Evolutionary conservation across 306 rosid genomes (phyloP), one percentile per base, ranked within the genome.

Genomic region (Leucaena leucocephala): DNA sequence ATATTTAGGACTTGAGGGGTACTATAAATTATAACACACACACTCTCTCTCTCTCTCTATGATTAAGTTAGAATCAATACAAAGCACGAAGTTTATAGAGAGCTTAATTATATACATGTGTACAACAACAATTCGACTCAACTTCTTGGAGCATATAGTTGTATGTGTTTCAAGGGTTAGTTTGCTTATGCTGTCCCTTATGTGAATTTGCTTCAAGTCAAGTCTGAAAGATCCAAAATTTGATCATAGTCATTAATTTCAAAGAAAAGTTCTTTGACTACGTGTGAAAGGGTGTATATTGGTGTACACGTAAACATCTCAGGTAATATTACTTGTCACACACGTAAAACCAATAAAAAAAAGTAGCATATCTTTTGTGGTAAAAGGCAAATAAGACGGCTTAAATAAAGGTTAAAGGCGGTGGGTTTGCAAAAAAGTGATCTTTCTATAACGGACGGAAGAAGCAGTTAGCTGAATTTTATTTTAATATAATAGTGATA

Each of bases 391-490:
- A 7, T 5, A 5, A 13, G 42, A 62, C 14, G 42, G 38, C 17
- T 63, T 13, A 14, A 35, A 63, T 63, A 15, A 63, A 33, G 19
- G 68, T 17, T 4, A 13, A 63, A 14, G 19, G 8, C 0, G 4
- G 22, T 13, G 42, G 4, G 42, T 62, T 34, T 13, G 7, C n/a
- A 5, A 33, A 63, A 52, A 63, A 15, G 68, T 63, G 7, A 35
- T 4, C 44, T 63, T 63, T 13, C 5, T 4, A 8, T 35, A 11
- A 14, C 21, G n/a, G 17, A 35, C n/a, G 11, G 11, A 63, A 36
- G 68, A 34, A 63, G 68, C 68, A 35, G 68, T 36, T 63, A 63
- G 68, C 43, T 63, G 8, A 63, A 35, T 6, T 54, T 54, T 54
- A 5, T 10, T 54, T 54, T n/a, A 54, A 54, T 54, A n/a, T 17